Percentiles rank a stretch among this genome's conserved stretches.
phyloP scores from a whole-genome alignment of 345 rosid genomes.

The Sonneratia alba region DNA sequence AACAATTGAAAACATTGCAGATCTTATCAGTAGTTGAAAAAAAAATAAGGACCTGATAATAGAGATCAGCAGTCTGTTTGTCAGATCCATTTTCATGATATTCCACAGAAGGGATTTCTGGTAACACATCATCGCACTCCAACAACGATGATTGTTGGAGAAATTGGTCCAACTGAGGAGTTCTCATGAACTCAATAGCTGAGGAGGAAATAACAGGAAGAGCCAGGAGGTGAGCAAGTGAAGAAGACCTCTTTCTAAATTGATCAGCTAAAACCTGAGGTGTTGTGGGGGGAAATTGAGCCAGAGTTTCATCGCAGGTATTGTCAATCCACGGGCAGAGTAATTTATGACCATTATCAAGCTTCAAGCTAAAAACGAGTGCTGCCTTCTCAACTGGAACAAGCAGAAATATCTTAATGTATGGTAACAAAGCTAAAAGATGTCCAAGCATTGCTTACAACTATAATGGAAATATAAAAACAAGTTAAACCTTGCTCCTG shows the following conservation, averaged over 20 bases:
- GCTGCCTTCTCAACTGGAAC: slow-evolving; percentile 83
- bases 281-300: slow-evolving; percentile 72
- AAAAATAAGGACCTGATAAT: slow-evolving; percentile 54
- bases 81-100: slow-evolving; percentile 28
- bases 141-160: slow-evolving; percentile 35
- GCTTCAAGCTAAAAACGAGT: slow-evolving; percentile 76
- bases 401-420: slow-evolving; percentile 11
- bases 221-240: slow-evolving; percentile 46
- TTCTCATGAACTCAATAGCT: slow-evolving; percentile 58
- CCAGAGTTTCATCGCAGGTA: slow-evolving; percentile 71
- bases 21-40: not conserved
- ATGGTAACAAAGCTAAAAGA: slow-evolving; percentile 11
- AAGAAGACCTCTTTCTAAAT: slow-evolving; percentile 45
- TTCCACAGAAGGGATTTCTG: slow-evolving; percentile 23
- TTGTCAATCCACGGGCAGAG: slow-evolving; percentile 83
- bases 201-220: slow-evolving; percentile 70
- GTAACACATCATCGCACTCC: slow-evolving; percentile 22
- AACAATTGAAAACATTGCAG: not conserved
- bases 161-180: slow-evolving; percentile 55
- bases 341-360: slow-evolving; percentile 72
- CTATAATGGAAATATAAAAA: slow-evolving; percentile 6
- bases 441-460: not conserved
- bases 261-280: slow-evolving; percentile 57
- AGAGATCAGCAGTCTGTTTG: slow-evolving; percentile 33
- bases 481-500: slow-evolving; percentile 60